A percentile compares a stretch with the other conserved stretches of the same genome.
Evolutionary conservation across 768 basidiomycete genomes (phyloP).

Genomic region (Kwoniella heveanensis): DNA sequence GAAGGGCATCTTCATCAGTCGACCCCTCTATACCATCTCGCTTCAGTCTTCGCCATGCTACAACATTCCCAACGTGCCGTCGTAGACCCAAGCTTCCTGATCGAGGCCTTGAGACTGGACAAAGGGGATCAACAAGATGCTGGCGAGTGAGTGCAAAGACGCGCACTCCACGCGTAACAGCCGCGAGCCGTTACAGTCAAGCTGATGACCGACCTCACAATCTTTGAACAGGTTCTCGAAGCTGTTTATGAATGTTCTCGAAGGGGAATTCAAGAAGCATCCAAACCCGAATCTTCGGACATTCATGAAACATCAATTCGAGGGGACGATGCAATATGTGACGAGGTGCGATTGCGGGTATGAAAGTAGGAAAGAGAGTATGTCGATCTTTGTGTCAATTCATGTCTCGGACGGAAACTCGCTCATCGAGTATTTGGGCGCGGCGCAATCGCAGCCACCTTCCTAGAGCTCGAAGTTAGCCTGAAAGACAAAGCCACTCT

Average conservation of each 20-base stretch:
- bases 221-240: constrained; percentile 67
- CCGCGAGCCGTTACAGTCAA: no score
- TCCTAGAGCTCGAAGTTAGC: constrained; percentile 85
- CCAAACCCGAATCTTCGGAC: constrained; percentile 65
- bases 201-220: neutral
- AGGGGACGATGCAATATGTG: constrained; percentile 78
- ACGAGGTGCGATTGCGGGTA: constrained; percentile 76
- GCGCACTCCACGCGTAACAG: no score
- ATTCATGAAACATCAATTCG: constrained; percentile 82
- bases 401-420: neutral
- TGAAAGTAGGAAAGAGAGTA: constrained; percentile 61
- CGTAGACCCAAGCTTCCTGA: constrained; percentile 81
- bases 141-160: constrained; percentile 75
- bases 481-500: constrained; percentile 66
- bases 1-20: constrained; percentile 11
- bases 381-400: neutral
- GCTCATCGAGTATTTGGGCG: neutral
- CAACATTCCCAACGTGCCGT: constrained; percentile 70
- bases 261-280: constrained; percentile 84
- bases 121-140: constrained; percentile 93
- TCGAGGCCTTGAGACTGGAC: constrained; percentile 78
- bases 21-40: constrained; percentile 58
- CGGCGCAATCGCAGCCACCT: constrained; percentile 58
- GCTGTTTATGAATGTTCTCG: constrained; percentile 86
- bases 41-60: constrained; percentile 71